Base-by-base conservation (phyloP, 2,329 filamentous ascomycete species). In the Fusarium longipes region DNA sequence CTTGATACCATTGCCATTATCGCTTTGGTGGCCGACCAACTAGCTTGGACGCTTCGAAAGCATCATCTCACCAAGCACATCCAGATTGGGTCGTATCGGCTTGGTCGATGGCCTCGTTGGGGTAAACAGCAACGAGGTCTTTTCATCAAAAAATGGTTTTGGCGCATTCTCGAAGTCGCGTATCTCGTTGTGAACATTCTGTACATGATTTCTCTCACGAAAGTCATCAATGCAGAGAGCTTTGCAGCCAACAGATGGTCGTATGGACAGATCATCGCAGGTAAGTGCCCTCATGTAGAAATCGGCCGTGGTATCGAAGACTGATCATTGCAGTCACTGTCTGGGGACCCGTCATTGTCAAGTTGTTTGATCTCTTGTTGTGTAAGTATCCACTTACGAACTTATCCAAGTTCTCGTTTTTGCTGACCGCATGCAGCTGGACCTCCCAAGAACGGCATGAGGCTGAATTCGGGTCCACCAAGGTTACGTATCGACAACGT, bases 271-370 rank as follows among this genome's bases (percentile, higher is more conserved):
- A 80, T 79, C 52, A 79, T 80, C 39, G 78, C 78, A n/a, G n/a
- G n/a, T n/a, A n/a, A n/a, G n/a, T n/a, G n/a, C n/a, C n/a, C n/a
- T n/a, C n/a, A n/a, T n/a, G n/a, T n/a, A n/a, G n/a, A n/a, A n/a
- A n/a, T n/a, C n/a, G n/a, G n/a, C n/a, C n/a, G n/a, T n/a, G n/a
- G n/a, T n/a, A n/a, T n/a, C n/a, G n/a, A n/a, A n/a, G 78, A 8
- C 78, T 79, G 54, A 80, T 79, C 52, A 79, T 80, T 38, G 78
- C 78, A 36, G 76, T 79, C 32, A 79, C 78, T 0, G 77, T 79
- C 7, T 80, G 78, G 78, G 78, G 78, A 0, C 78, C 78, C 10
- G 77, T 80, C 58, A 78, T 80, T 53, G 77, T 80, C 39, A 79
- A 80, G 52, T 53, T 79, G n/a, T 76, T 80, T 57, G 76, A 79